These are phyloP conservation scores for Schizophyllum commune DNA, from an alignment of 1,284 basidiomycete genomes.

Conservation along the genomic window DNA sequence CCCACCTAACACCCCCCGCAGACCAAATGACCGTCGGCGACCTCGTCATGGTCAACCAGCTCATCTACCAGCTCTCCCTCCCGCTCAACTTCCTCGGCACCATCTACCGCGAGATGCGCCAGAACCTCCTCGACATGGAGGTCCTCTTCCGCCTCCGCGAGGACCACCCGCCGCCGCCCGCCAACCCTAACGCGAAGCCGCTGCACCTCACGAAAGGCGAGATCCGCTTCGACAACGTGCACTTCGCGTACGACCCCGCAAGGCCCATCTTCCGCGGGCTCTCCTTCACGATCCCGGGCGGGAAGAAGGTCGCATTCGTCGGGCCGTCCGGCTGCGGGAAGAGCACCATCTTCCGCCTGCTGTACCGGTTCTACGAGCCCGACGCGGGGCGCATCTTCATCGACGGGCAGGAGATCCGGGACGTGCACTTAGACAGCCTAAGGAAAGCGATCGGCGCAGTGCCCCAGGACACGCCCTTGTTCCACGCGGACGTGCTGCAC, in stretches of 20 bases:
- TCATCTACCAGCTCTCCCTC: conserved; percentile 96
- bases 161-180: conserved; percentile 61
- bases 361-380: conserved; percentile 94
- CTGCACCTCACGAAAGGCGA: conserved; percentile 74
- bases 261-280: conserved; percentile 87
- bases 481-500: conserved; percentile 92
- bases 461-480: conserved; percentile 95
- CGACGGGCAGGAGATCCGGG: conserved; percentile 81
- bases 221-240: conserved; percentile 90
- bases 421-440: conserved; percentile 69
- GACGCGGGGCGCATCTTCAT: conserved; percentile 73
- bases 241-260: conserved; percentile 85
- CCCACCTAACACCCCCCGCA: conserved; percentile 19
- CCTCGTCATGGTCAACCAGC: conserved; percentile 97
- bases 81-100: conserved; percentile 96
- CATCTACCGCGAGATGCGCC: conserved; percentile 93
- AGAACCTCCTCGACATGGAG: conserved; percentile 96
- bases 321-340: conserved; percentile 98
- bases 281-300: conserved; percentile 91
- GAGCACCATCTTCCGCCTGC: conserved; percentile 89
- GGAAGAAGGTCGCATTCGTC: conserved; percentile 93
- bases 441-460: conserved; percentile 85
- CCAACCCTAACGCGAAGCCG: conserved; percentile 53
- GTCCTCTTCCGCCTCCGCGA: conserved; percentile 88
- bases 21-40: conserved; percentile 98